Evolutionary conservation across 2,329 filamentous ascomycete species (phyloP), one percentile per base, ranked within the genome.

Genomic region (Cercospora zeina): DNA sequence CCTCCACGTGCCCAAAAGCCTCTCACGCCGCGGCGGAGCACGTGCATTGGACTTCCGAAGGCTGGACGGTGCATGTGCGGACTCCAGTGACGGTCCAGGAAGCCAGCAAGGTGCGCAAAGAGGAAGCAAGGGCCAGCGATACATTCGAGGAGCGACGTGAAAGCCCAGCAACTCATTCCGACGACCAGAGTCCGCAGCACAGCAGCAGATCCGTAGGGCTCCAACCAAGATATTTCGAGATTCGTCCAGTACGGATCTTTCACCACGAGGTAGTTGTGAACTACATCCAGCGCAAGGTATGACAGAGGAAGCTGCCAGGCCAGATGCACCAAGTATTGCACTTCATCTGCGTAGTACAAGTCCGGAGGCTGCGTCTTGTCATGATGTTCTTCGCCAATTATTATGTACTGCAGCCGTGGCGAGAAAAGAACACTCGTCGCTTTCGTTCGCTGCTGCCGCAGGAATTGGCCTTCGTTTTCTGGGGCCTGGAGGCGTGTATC

Each of bases 1-100:
- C 51, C 33, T n/a, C 24, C 30, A 21, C 42, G 39, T n/a, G 24
- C 54, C 54, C 54, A 58, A n/a, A 58, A 58, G 0, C 54, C 54
- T 47, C 42, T 49, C 5, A 58, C n/a, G 16, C 54, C 54, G 13
- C 27, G 37, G 4, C 2, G 19, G 21, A 58, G 31, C 8, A 58
- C 21, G 14, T 31, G 37, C 24, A 34, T 47, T 14, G 54, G 37
- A 16, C 19, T 47, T 5, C 54, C 54, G 13, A 58, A 58, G 3
- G 42, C 37, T 9, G 54, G 37, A 19, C 19, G 27, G 14, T 58
- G 54, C 27, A 45, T 39, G 16, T 45, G 34, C n/a, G 54, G 54
- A 47, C 37, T 47, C 54, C 39, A 58, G 3, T n/a, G n/a, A 4
- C 13, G n/a, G 14, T 13, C 54, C 6, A 58, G 14, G 16, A 49